Evolutionary conservation across 306 rosid species (phyloP).

Genomic region (Quercus cerris): DNA sequence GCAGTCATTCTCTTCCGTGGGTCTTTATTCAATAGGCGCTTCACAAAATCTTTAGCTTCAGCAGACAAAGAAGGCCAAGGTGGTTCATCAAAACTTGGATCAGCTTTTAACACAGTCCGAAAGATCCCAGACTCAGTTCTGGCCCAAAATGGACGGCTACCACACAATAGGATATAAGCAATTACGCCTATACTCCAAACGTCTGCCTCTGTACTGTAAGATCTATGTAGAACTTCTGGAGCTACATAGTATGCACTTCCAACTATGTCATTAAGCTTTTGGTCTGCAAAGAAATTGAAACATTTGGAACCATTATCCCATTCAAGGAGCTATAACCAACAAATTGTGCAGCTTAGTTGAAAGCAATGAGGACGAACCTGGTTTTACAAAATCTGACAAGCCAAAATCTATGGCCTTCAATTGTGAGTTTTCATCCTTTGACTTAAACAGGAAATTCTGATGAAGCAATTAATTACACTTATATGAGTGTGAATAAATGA

Average conservation of each 20-base stretch:
- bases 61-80: constrained; percentile 92
- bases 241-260: constrained; percentile 99
- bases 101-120: constrained; percentile 84
- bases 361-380: constrained; percentile 44
- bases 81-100: constrained; percentile 79
- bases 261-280: constrained; percentile 87
- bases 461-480: constrained; percentile 33
- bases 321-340: not conserved
- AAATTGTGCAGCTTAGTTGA: not conserved
- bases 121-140: constrained; percentile 94
- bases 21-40: constrained; percentile 79
- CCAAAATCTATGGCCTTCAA: constrained; percentile 98
- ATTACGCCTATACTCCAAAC: constrained; percentile 95
- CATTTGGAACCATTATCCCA: constrained; percentile 9
- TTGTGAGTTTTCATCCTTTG: constrained; percentile 82
- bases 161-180: constrained; percentile 88
- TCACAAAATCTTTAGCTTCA: constrained; percentile 81
- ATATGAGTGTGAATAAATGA: constrained; percentile 15
- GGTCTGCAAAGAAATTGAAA: constrained; percentile 60
- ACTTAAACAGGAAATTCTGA: constrained; percentile 79
- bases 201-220: constrained; percentile 90
- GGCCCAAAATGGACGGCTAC: constrained; percentile 99
- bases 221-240: constrained; percentile 91
- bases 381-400: constrained; percentile 87
- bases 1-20: constrained; percentile 94